Evolutionary conservation across 164 flowering plant genomes (phyloP), one percentile per base, ranked within the genome.

Genomic region (Macadamia integrifolia): DNA sequence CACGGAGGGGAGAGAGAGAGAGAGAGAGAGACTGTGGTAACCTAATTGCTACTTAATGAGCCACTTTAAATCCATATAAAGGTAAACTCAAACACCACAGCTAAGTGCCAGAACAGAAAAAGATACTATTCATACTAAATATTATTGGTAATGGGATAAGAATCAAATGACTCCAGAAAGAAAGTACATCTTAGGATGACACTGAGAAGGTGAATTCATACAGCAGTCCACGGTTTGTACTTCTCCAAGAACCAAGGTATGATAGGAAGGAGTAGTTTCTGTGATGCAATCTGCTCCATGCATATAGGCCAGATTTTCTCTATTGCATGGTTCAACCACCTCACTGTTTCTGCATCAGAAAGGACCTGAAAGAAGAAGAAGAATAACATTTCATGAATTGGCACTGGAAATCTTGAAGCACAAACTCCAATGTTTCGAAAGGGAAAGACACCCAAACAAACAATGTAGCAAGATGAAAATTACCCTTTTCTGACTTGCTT

Each of bases 161-260:
- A 11, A 53, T 53, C 17, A 32, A 32, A 6, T 17, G 17, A 42
- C 49, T 23, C 9, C 2, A 53, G 69, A 11, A 32, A 57, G 63
- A 59, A 48, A 28, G 42, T 23, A 66, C 69, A 66, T 53, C 8
- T 32, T 55, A 66, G 35, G 23, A 61, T 53, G 57, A 53, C 15
- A 53, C 1, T 53, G 18, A 53, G 18, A 58, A 65, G 61, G 60
- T 53, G 75, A 57, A 74, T 17, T 32, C 92, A 67, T 94, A 95
- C 99, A 69, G 86, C 98, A 69, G 97, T 89, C 99, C 99, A 95
- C 9, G 99, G 99, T 72, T 92, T 95, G 80, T 88, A 95, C 83
- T 92, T 95, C 28, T 95, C 82, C 83, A 95, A 71, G 83, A 95
- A 95, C 99, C 99, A 95, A 65, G 99, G 98, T 57, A 92, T 74